Evolutionary conservation across 345 rosid genomes (phyloP), one percentile per base, ranked within the genome.

Genomic region (Reutealis trisperma): DNA sequence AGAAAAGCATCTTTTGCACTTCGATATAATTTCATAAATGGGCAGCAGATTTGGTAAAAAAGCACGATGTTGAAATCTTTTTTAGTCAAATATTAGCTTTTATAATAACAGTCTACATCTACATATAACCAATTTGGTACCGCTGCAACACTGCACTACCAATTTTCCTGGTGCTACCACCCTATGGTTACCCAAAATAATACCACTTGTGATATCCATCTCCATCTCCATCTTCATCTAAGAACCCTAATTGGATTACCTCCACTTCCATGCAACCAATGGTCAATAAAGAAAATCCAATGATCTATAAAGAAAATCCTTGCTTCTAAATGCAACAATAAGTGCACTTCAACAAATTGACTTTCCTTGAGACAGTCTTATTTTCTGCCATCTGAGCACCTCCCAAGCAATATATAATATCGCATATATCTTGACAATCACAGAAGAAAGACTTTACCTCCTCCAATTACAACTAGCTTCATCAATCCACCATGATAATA

Each of bases 401-500:
- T 45, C 70, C 44, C 41, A 67, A 69, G 25, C 59, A 58, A 15
- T 8, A 37, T 18, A 76, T 44, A 10, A 70, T 24, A 62, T 18
- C 62, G 75, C 62, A 75, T 21, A 52, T 47, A 67, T 42, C n/a
- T 14, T 27, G 67, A 79, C 58, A 72, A 75, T 70, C 63, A 55
- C 73, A 14, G 30, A 61, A 24, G 51, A 73, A 57, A 73, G 74
- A 63, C 67, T 66, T 83, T 86, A 92, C 99, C 99, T 83, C 98
- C 99, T 70, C 99, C 99, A 73, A 96, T 93, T 78, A 96, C 94
- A 84, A 91, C 98, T 69, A 96, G 88, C 84, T 93, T 96, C 99
- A 96, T 96, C 80, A 89, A 74, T 72, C 94, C 95, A 82, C 99
- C 97, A 74, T 90, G 90, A 80, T 96, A 93, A 84, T 87, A 85